These are phyloP conservation scores for Marchantia paleacea DNA, from an alignment of 225 moss, liverwort and hornwort genomes.

Conservation along the genomic window DNA sequence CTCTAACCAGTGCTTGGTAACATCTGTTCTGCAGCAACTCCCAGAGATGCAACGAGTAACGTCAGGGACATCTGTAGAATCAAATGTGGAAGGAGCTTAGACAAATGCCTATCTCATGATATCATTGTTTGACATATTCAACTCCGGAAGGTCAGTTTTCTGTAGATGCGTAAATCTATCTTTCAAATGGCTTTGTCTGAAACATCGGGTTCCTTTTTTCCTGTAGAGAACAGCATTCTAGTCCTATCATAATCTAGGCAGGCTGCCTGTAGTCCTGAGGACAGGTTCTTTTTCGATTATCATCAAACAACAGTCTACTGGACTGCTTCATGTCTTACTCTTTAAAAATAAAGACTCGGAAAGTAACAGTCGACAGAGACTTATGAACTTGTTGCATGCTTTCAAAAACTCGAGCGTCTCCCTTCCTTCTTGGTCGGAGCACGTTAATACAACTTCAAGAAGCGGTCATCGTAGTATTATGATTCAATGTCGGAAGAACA, in stretches of 20 bases:
- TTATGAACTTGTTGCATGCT: background rate
- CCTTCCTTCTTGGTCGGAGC: too few relatives aligned
- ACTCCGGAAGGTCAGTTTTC: constrained; percentile 9
- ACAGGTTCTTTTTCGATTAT: background rate
- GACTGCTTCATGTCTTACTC: background rate
- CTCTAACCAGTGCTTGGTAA: background rate
- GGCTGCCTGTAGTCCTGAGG: background rate
- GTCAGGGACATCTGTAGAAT: constrained; percentile 1
- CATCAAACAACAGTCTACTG: background rate
- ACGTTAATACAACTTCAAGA: too few relatives aligned
- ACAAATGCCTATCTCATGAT: constrained; percentile 1
- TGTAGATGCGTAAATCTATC: background rate
- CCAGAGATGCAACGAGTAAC: background rate
- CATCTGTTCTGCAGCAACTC: background rate
- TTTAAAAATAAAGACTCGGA: background rate
- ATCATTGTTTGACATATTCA: constrained; percentile 11
- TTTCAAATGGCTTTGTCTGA: background rate
- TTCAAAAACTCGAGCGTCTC: background rate
- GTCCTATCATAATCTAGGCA: background rate
- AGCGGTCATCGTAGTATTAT: too few relatives aligned
- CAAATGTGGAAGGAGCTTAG: constrained; percentile 12
- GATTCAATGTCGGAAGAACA: too few relatives aligned
- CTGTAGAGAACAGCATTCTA: background rate
- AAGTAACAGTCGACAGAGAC: background rate
- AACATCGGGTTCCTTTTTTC: background rate